phyloP scores from a whole-genome alignment of 164 flowering plant species.

The Tinospora cordifolia region DNA sequence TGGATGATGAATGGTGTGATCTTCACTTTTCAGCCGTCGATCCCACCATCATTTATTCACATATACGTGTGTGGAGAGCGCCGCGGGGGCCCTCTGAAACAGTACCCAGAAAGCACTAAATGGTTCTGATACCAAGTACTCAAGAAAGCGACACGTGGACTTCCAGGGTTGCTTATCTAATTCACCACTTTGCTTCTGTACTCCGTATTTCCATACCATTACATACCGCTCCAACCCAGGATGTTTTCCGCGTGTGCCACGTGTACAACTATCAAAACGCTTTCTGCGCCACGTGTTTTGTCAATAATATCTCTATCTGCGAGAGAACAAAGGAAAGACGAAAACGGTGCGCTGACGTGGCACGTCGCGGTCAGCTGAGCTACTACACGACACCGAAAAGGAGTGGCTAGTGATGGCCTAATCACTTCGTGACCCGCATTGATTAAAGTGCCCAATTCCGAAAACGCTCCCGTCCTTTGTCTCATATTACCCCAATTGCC shows the following conservation, averaged over 20 bases:
- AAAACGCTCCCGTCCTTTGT: not conserved
- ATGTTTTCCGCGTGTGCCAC: not conserved
- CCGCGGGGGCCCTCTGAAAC: too few species aligned
- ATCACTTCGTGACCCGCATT: constrained; percentile 19
- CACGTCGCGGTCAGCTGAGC: not conserved
- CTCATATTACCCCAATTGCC: not conserved
- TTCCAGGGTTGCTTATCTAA: too few species aligned
- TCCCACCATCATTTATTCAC: too few species aligned
- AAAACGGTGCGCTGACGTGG: not conserved
- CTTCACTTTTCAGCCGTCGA: too few species aligned
- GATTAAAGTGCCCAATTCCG: not conserved
- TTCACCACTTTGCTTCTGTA: too few species aligned
- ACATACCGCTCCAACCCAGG: not conserved
- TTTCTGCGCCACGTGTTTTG: not conserved
- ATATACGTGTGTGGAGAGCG: too few species aligned
- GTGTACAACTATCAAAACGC: not conserved
- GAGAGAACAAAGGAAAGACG: too few species aligned
- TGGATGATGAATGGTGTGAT: too few species aligned
- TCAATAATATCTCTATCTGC: not conserved
- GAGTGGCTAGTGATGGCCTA: constrained; percentile 39
- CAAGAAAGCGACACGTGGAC: too few species aligned
- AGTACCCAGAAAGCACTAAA: too few species aligned
- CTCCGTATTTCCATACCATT: too few species aligned
- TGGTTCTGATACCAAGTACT: too few species aligned
- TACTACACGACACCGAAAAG: constrained; percentile 11